phyloP scores from a whole-genome alignment of 192 early-diverging fungal genomes.

The Phlyctochytrium arcticum region DNA sequence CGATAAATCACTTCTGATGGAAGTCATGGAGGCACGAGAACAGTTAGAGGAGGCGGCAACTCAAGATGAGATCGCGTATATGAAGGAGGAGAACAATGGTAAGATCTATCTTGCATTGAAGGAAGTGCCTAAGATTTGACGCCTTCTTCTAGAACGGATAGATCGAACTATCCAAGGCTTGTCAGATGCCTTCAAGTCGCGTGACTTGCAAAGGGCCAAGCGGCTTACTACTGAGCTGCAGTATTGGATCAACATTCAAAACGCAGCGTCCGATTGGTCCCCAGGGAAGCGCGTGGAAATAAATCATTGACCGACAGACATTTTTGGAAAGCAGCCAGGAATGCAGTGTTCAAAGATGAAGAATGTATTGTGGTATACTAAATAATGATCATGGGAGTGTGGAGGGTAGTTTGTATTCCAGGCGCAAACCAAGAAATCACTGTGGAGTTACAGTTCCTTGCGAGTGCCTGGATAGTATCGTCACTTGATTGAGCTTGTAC shows the following conservation, averaged over 20 bases:
- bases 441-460: too few species aligned
- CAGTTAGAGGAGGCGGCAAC: slow-evolving; percentile 63
- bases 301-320: slow-evolving; percentile 48
- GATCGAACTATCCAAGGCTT: slow-evolving; percentile 39
- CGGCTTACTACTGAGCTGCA: slow-evolving; percentile 67
- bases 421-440: too few species aligned
- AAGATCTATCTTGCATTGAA: slow-evolving; percentile 14
- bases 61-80: slow-evolving; percentile 57
- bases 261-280: slow-evolving; percentile 54
- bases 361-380: too few species aligned
- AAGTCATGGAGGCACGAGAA: slow-evolving; percentile 77
- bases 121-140: not conserved
- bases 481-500: too few species aligned
- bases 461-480: too few species aligned
- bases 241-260: slow-evolving; percentile 67
- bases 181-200: slow-evolving; percentile 48
- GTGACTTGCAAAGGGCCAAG: slow-evolving; percentile 56
- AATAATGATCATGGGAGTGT: too few species aligned
- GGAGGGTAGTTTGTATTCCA: too few species aligned
- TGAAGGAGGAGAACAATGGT: slow-evolving; percentile 63
- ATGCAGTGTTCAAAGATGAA: too few species aligned
- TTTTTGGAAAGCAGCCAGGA: too few species aligned
- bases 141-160: slow-evolving; percentile 38
- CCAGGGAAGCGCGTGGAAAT: slow-evolving; percentile 50
- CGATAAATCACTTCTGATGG: slow-evolving; percentile 74